Percentiles rank a stretch among this genome's conserved stretches.
These are phyloP conservation scores for Suhomyces terraborum DNA, from an alignment of 1,139 yeast genomes.

Conservation along the genomic window DNA sequence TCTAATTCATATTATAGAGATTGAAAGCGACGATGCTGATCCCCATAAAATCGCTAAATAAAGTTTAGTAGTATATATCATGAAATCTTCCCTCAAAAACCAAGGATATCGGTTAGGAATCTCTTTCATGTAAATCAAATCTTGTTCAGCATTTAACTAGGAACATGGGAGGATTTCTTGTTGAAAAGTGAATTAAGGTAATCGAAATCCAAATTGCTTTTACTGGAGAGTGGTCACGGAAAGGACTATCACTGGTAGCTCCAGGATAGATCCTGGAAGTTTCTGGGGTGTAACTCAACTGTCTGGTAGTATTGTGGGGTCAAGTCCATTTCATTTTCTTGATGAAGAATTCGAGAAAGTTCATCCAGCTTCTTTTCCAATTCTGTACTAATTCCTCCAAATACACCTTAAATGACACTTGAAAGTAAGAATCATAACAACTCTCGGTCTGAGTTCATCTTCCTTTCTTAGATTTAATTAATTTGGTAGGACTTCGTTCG, in stretches of 20 bases:
- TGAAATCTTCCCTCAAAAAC: slow-evolving; percentile 43
- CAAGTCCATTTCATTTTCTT: slow-evolving; percentile 33
- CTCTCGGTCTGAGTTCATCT: too few species aligned
- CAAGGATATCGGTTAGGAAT: slow-evolving; percentile 34
- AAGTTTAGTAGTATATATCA: slow-evolving; percentile 37
- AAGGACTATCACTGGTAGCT: slow-evolving; percentile 46
- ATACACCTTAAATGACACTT: too few species aligned
- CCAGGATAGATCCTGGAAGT: slow-evolving; percentile 46
- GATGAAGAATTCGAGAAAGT: slow-evolving; percentile 46
- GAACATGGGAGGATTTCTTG: slow-evolving; percentile 44
- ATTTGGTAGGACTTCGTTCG: too few species aligned
- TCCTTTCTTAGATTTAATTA: too few species aligned
- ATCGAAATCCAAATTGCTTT: slow-evolving; percentile 29
- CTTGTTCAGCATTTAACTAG: slow-evolving; percentile 32
- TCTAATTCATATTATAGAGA: slow-evolving; percentile 27
- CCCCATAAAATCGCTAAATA: slow-evolving; percentile 24
- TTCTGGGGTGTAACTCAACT: slow-evolving; percentile 47
- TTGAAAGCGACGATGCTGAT: slow-evolving; percentile 24
- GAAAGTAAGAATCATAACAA: too few species aligned
- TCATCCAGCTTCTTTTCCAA: slow-evolving; percentile 56
- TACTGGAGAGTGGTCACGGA: slow-evolving; percentile 40
- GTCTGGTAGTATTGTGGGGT: slow-evolving; percentile 38
- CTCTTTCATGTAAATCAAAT: slow-evolving; percentile 33
- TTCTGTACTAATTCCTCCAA: slow-evolving; percentile 49
- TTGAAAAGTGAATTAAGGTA: slow-evolving; percentile 49